A percentile compares a stretch with the other conserved stretches of the same genome.
Evolutionary conservation across 345 rosid species (phyloP).

Genomic region (Trapa bicornis): DNA sequence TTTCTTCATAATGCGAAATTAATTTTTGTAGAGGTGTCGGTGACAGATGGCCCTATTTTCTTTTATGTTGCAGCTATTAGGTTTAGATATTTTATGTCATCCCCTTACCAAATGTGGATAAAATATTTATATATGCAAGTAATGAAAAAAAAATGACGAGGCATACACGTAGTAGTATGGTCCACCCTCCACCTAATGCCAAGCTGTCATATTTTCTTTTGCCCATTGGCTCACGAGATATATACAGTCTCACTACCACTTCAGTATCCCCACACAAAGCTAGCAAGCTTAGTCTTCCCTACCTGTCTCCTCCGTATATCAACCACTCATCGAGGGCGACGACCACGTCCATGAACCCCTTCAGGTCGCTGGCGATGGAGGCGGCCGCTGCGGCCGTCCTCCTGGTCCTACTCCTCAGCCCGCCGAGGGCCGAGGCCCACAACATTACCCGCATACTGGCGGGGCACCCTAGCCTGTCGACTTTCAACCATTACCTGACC

Average conservation of each 20-base stretch:
- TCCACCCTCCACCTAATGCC: constrained; percentile 12
- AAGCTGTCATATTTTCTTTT: constrained; percentile 18
- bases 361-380: constrained; percentile 12
- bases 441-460: constrained; percentile 74
- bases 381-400: constrained; percentile 12
- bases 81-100: too few relatives aligned
- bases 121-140: background rate
- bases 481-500: constrained; percentile 91
- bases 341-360: constrained; percentile 13
- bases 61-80: too few relatives aligned
- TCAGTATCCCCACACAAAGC: constrained; percentile 4
- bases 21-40: too few relatives aligned
- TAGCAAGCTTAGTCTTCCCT: background rate
- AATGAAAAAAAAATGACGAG: background rate
- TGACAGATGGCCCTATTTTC: too few relatives aligned
- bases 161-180: background rate
- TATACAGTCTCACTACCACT: constrained; percentile 3
- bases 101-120: too few relatives aligned
- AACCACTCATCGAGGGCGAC: background rate
- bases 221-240: constrained; percentile 21
- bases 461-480: constrained; percentile 63
- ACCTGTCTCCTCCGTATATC: background rate
- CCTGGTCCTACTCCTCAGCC: constrained; percentile 15
- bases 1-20: too few relatives aligned
- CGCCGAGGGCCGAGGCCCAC: constrained; percentile 39